Percentiles rank a stretch among this genome's conserved stretches.
Conservation (phyloP, 495 filamentous ascomycete genomes). For the Talaromyces wortmannii region DNA sequence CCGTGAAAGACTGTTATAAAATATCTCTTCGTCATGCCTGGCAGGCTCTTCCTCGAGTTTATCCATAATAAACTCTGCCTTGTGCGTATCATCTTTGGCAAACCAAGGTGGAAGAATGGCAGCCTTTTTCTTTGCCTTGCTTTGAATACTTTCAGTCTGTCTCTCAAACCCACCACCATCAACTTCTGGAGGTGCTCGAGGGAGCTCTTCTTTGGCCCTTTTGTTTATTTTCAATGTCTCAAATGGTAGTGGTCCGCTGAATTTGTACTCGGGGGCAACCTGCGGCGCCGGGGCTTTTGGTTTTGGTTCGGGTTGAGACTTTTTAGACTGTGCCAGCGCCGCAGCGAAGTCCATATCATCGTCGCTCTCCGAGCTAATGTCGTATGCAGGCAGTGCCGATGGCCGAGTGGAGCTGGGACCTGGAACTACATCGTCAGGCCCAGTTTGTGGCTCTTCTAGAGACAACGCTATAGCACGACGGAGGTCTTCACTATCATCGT, state of each 20-base stretch:
- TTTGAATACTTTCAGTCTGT: constrained; percentile 16
- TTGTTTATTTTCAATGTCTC: constrained; percentile 69
- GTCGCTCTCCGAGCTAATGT: constrained; percentile 24
- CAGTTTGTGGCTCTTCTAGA: constrained; percentile 31
- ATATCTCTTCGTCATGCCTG: constrained; percentile 11
- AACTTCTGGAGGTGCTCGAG: constrained; percentile 32
- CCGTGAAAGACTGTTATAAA: constrained; percentile 27
- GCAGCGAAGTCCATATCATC: constrained; percentile 37
- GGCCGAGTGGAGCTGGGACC: not conserved
- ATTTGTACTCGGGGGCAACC: constrained; percentile 10
- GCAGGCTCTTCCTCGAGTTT: constrained; percentile 14
- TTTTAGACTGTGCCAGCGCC: constrained; percentile 33
- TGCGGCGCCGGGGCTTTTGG: constrained; percentile 1
- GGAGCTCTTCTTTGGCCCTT: constrained; percentile 47
- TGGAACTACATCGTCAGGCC: constrained; percentile 9
- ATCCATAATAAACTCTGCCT: constrained; percentile 29
- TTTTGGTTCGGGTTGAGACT: constrained; percentile 18
- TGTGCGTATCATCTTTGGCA: constrained; percentile 20
- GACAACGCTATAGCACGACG: constrained; percentile 80
- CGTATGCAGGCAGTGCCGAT: not conserved
- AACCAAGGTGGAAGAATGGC: constrained; percentile 86
- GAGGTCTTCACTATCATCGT: constrained; percentile 67
- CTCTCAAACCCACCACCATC: constrained; percentile 65
- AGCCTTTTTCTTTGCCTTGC: constrained; percentile 41
- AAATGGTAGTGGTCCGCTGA: constrained; percentile 82